Evolutionary conservation across 1,284 basidiomycete genomes (phyloP).

Genomic region (Hymenochaete sp.): DNA sequence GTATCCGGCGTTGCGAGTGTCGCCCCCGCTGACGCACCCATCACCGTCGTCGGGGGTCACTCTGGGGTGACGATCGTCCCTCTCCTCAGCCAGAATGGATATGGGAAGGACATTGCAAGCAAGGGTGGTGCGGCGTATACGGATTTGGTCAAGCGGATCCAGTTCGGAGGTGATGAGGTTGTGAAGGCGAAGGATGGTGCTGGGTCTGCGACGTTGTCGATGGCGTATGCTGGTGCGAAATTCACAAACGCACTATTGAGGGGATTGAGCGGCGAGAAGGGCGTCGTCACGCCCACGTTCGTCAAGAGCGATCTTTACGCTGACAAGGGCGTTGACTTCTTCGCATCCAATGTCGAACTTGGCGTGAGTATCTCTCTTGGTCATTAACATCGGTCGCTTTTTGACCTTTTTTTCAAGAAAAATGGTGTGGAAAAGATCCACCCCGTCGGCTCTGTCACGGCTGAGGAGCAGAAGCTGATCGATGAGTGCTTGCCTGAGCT

Average conservation of each 20-base stretch:
- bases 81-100: conserved; percentile 73
- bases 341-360: conserved; percentile 86
- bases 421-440: conserved; percentile 89
- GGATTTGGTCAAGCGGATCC: conserved; percentile 76
- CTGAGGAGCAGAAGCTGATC: conserved; percentile 80
- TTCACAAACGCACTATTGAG: conserved; percentile 80
- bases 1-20: conserved; percentile 67
- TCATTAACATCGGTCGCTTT: conserved; percentile 6
- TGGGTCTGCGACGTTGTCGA: conserved; percentile 84
- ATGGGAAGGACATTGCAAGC: conserved; percentile 55
- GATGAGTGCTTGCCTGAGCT: conserved; percentile 86
- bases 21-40: conserved; percentile 56
- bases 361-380: conserved; percentile 49
- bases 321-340: conserved; percentile 80
- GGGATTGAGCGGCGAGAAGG: conserved; percentile 82
- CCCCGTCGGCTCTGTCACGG: conserved; percentile 67
- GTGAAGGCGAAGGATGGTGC: conserved; percentile 87
- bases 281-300: conserved; percentile 78
- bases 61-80: conserved; percentile 95
- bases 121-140: conserved; percentile 66
- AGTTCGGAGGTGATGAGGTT: conserved; percentile 90
- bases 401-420: conserved; percentile 33
- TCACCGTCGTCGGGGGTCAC: conserved; percentile 95
- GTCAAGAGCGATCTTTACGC: conserved; percentile 82
- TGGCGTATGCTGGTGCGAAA: conserved; percentile 91